These are phyloP conservation scores for Colletotrichum gigasporum DNA, from an alignment of 2,329 filamentous ascomycete genomes.

Conservation along the genomic window DNA sequence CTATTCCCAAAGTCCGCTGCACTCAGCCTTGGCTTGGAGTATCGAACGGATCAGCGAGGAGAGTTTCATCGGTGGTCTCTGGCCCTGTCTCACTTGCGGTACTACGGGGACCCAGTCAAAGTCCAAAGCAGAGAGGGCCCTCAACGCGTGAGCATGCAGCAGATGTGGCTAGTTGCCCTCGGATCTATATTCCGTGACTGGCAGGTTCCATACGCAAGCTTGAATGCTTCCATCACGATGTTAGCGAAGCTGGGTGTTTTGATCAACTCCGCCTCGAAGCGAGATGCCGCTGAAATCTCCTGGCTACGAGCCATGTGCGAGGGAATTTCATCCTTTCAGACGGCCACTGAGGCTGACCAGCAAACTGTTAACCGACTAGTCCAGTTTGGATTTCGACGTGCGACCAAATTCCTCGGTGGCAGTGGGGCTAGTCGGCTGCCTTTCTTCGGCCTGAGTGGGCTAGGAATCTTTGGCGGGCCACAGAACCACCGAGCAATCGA, in stretches of 20 bases:
- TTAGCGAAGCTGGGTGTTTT: not conserved
- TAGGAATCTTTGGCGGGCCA: too few species aligned
- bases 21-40: not conserved
- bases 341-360: not conserved
- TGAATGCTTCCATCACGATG: not conserved
- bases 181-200: not conserved
- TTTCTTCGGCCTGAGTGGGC: too few species aligned
- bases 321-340: not conserved
- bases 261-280: not conserved
- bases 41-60: not conserved
- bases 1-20: not conserved
- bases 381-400: not conserved
- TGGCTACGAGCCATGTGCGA: not conserved
- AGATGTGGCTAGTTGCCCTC: not conserved
- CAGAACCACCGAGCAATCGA: too few species aligned
- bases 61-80: not conserved
- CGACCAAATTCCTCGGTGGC: not conserved
- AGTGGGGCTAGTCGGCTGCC: too few species aligned
- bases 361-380: not conserved
- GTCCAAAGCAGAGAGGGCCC: not conserved
- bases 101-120: not conserved
- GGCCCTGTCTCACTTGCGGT: not conserved
- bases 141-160: not conserved
- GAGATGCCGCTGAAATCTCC: not conserved
- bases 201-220: not conserved